Evolutionary conservation across 2,329 filamentous ascomycete genomes (phyloP).

Genomic region (Neobulgaria alba): DNA sequence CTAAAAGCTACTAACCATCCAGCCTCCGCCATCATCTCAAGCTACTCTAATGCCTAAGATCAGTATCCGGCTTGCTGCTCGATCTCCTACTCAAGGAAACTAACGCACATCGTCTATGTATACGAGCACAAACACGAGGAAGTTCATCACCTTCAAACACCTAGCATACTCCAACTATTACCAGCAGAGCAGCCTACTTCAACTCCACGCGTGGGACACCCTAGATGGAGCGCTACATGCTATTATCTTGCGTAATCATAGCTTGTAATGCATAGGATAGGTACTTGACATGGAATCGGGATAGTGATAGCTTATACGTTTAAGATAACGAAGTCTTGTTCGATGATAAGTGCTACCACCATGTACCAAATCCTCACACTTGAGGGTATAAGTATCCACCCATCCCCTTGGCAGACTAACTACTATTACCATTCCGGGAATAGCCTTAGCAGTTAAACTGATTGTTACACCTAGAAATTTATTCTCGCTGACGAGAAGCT

Average conservation of each 20-base stretch:
- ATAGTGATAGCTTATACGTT: background rate
- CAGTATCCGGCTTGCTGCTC: background rate
- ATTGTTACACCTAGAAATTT: too few species aligned
- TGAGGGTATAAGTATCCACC: too few species aligned
- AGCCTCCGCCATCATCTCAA: background rate
- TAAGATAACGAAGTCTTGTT: constrained; percentile 1
- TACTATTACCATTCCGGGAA: too few species aligned
- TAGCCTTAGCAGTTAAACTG: too few species aligned
- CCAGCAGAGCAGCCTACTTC: constrained; percentile 2
- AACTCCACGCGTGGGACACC: background rate
- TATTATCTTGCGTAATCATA: constrained; percentile 1
- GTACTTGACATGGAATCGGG: constrained; percentile 1
- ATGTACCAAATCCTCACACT: background rate
- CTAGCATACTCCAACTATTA: constrained; percentile 1
- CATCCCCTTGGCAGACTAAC: too few species aligned
- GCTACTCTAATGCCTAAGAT: background rate
- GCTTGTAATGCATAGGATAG: constrained; percentile 1
- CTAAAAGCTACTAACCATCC: background rate
- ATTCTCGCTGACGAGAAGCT: background rate
- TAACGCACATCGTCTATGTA: background rate
- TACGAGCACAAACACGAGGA: background rate
- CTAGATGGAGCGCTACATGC: background rate
- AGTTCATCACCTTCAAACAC: constrained; percentile 1
- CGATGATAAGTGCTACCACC: constrained; percentile 1
- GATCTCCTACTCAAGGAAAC: background rate